Evolutionary conservation across 768 basidiomycete genomes (phyloP).

Genomic region (Amylocystis lapponica): DNA sequence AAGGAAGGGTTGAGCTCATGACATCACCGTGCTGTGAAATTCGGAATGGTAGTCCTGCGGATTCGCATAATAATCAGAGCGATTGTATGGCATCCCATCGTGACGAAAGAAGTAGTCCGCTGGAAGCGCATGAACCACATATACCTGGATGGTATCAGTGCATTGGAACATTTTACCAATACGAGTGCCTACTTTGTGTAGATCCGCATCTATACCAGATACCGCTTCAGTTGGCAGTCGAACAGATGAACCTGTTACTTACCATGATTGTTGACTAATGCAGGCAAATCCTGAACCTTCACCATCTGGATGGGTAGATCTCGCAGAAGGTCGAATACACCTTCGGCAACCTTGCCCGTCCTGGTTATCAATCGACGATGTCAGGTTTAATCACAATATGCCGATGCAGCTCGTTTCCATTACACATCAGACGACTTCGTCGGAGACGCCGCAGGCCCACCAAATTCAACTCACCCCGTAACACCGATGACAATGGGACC

Average conservation of each 20-base stretch:
- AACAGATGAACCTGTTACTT: constrained; percentile 4
- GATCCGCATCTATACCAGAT: constrained; percentile 39
- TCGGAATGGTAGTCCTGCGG: constrained; percentile 61
- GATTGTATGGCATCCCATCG: constrained; percentile 53
- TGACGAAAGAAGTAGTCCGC: constrained; percentile 61
- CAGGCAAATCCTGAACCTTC: constrained; percentile 47
- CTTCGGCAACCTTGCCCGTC: constrained; percentile 76
- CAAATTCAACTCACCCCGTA: constrained; percentile 74
- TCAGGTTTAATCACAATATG: too few species aligned
- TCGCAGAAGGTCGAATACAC: constrained; percentile 63
- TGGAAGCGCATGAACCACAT: constrained; percentile 67
- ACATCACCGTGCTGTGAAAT: constrained; percentile 59
- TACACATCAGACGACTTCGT: too few species aligned
- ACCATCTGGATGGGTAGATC: constrained; percentile 67
- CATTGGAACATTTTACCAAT: not conserved
- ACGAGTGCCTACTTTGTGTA: constrained; percentile 44
- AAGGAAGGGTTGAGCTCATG: not conserved
- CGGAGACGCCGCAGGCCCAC: too few species aligned
- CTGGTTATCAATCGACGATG: constrained; percentile 32
- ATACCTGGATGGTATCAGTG: constrained; percentile 44
- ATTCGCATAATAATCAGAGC: constrained; percentile 66
- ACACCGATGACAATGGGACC: constrained; percentile 80
- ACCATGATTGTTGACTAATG: constrained; percentile 51
- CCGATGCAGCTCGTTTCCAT: too few species aligned
- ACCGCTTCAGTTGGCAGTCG: not conserved